Base-by-base conservation (phyloP, 345 rosid genomes). In the Citropsis articulata region DNA sequence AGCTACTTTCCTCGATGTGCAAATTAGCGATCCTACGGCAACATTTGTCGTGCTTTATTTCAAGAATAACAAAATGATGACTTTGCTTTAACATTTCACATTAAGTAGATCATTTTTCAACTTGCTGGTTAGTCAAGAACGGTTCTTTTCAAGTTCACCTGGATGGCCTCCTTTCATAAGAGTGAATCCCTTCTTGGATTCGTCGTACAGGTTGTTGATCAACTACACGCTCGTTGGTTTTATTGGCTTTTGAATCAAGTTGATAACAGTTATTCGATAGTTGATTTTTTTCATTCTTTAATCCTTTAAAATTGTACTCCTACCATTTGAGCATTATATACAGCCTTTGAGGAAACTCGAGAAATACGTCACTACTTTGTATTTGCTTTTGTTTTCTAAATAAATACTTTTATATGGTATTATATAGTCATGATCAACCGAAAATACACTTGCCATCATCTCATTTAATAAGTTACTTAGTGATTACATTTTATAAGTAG, bases 81-180 rank as follows among this genome's bases (percentile, higher is more conserved):
- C 48, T 55, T 48, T 13, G 56, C 31, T 64, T 30, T 48, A 62
- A 48, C 25, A n/a, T 31, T 65, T 66, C 55, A 66, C 6, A 22
- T 81, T 38, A 12, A 4, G 36, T 24, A 18, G 16, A 24, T 69
- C 66, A 27, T 79, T 61, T 48, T n/a, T 63, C 31, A 63, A 28
- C 8, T 66, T 61, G 75, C 84, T 94, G 98, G 97, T 91, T 74
- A 98, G 99, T 75, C 97, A 96, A 85, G 97, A 96, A 81, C 97
- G 91, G 75, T 96, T 96, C 81, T 96, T 97, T 50, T 98, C 98
- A 59, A 94, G 99, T 83, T 94, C 98, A 74, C 94, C 95, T 64
- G 98, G 99, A 69, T 96, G 99, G 99, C 98, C 97, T 8, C 89
- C 97, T 71, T 96, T 96, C 83, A 96, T 96, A 97, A 91, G 98